Base-by-base conservation (phyloP, 306 rosid species). In the Pueraria montana region DNA sequence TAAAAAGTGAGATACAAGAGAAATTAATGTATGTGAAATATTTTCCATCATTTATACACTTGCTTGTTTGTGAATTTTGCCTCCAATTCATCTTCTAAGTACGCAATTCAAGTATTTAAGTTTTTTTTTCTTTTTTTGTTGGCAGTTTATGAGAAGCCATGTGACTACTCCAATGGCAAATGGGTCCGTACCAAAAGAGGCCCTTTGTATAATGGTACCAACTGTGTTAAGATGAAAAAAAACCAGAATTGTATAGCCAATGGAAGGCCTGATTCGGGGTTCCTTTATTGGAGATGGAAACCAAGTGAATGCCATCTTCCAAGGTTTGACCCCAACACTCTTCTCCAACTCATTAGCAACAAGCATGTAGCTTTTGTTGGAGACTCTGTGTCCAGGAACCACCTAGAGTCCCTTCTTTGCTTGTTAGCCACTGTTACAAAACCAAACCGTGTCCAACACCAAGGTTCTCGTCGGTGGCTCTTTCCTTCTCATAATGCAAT, bases 381-480 rank as follows among this genome's bases (percentile, higher is more conserved):
- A 1, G 98, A 93, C 66, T 93, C 98, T 75, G 26, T 93, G 49
- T 91, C 94, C n/a, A 93, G 94, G 70, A 93, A 93, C 88, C 98
- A 93, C 69, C 7, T 90, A 14, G 96, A 93, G 79, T 93, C 98
- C 4, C 94, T 93, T 65, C 87, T 93, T 26, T 93, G 98, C 75
- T 50, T 90, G 91, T n/a, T 93, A 10, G 55, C 92, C 77, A 86
- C 92, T 13, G 68, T 62, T 8, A 85, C 93, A 17, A 62, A 46
- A 2, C 98, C 94, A 2, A 43, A 82, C 13, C 92, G 85, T 76
- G 80, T 89, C 18, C 82, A 70, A 76, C 70, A 34, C 14, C 18
- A 75, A 13, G 88, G 89, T 14, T 91, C 87, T 36, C 84, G 91
- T 13, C 23, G 79, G 8, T 94, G 97, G 94, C 17, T 70, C 26